Base-by-base conservation (phyloP, 2,329 filamentous ascomycete species). In the Penicillium capsulatum region DNA sequence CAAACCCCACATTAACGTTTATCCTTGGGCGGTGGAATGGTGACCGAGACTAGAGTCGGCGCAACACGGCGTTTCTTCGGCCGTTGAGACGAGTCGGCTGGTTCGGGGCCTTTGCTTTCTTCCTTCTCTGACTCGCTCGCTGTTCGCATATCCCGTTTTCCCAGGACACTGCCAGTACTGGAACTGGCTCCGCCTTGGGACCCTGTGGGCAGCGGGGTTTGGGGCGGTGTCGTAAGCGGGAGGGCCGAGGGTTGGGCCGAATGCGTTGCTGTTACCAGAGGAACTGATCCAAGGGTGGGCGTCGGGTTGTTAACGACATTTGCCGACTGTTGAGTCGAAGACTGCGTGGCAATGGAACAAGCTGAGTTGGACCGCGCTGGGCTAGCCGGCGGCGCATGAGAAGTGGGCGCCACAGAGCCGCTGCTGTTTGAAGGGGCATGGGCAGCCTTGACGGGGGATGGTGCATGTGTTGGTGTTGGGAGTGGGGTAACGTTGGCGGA, bases 191-290 rank as follows among this genome's bases (percentile, higher is more conserved):
- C 74, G 54, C 77, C 79, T 35, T 79, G 75, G 40, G 64, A 61
- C 16, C 59, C 64, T 3, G 65, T 61, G 20, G 69, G 66, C 42
- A 77, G 69, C 4, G 91, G 91, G 3, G 91, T 97, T 62, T 94
- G 85, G 1, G 91, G 92, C 2, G 92, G 91, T 6, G 91, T 96
- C 26, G 86, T 87, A 55, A 94, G 79, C 0, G 89, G 86, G 30
- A 94, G 69, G 1, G 55, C 44, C n/a, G 65, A 49, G 7, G 61
- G 62, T 36, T 67, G 67, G 5, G 61, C 58, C 4, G 84, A 86
- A 48, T 83, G 84, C 7, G 84, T 72, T 4, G 86, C 86, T 9
- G 86, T 81, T 17, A 94, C 79, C 36, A 82, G 76, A 0, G 89
- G 88, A 11, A 95, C 76, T 38, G 75, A 86, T 10, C 87, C 84